Base-by-base conservation (phyloP, 495 filamentous ascomycete genomes). In the Friedmanniomyces simplex region DNA sequence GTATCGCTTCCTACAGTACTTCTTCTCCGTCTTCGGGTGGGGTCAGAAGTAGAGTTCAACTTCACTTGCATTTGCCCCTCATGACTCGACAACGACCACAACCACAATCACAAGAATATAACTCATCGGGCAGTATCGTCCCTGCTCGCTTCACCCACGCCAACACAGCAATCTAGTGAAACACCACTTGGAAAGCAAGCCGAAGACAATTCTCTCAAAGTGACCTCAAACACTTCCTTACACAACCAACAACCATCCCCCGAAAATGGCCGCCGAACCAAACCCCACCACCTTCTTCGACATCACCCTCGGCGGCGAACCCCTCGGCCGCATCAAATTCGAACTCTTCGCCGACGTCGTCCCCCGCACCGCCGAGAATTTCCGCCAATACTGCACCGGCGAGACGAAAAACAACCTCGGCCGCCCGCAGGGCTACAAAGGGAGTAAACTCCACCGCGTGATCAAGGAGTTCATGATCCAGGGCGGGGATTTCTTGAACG, bases 381-480 rank as follows among this genome's bases (percentile, higher is more conserved):
- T 98, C 70, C 87, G 91, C 14, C 88, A 94, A 67, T 95, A 94
- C 73, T 97, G 94, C 72, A 97, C 90, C 0, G 94, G 93, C 58
- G 93, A 97, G 73, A 84, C 76, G 49, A 96, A 91, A 74, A 87
- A 86, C 65, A 66, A 77, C 45, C 78, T 83, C 30, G 89, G 90
- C n/a, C 76, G 82, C 53, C 88, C 89, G 7, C 83, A 93, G 64
- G 93, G 93, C 30, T 98, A 95, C 73, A 97, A 96, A 69, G 87
- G 88, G 25, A 82, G 81, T 75, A 95, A 90, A 66, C 96, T 98
- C 64, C 93, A 98, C 69, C 82, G 94, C 58, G 86, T 97, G 54
- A 95, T 97, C 74, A 89, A 87, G 73, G 86, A 90, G 62, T 97
- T 97, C 71, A 96, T 98, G 91, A 79, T 87, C 62, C 94, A 97